Evolutionary conservation across 352 stramenopile species (phyloP), one percentile per base, ranked within the genome.

Genomic region (Globisporangium heterothallicum): DNA sequence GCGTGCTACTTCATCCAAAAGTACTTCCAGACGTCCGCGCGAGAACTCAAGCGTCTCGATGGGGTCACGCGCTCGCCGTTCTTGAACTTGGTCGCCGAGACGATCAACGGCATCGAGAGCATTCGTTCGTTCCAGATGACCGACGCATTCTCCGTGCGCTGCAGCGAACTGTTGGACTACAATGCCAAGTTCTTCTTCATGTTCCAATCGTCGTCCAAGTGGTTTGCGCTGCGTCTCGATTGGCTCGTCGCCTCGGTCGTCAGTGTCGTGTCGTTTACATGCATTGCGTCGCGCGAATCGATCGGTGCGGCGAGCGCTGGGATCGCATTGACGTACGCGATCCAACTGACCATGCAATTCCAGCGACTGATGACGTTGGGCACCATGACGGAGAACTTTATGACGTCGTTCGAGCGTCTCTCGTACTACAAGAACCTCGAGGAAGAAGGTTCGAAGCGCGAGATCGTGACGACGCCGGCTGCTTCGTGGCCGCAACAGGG

Each of bases 11-110:
- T 27, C 12, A 32, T 56, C 26, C 44, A 55, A 59, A 83, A 81
- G 25, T 96, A 94, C 50, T 95, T 91, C 59, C 65, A 90, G 29
- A 50, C 51, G 19, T 73, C 57, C 5, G 49, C 74, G 58, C 56
- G 66, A 18, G 89, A 97, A 56, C 61, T 97, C 6, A 95, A 97
- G 64, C 73, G 92, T 18, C 67, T 98, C n/a, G 92, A 98, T 61
- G 83, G 78, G 8, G 55, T 97, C 40, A 63, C 53, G 13, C 53
- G 61, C 30, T 69, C 78, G 29, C 92, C 93, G 18, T 85, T 98
- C 26, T 97, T 96, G 65, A 70, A 78, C 4, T 68, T 95, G 44
- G 68, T 97, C 22, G 68, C 74, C 10, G 88, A 98, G 66, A 95
- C 70, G 19, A 63, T 98, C 16, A 72, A 74, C 53, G 94, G 94